Evolutionary conservation across 352 stramenopile genomes (phyloP).

Genomic region (Pythium guiyangense): DNA sequence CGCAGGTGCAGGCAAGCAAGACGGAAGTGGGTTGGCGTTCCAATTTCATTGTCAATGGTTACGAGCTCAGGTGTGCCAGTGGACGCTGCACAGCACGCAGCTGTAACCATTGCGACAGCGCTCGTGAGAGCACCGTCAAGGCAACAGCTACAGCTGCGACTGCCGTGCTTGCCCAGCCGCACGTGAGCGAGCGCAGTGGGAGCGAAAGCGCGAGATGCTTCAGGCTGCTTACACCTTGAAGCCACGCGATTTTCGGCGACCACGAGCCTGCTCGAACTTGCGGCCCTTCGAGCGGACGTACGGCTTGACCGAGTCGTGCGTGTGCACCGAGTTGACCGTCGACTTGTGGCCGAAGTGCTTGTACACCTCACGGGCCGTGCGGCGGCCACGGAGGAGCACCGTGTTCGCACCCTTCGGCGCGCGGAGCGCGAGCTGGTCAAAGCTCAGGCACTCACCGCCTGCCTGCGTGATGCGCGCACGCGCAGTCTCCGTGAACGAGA

Average conservation of each 20-base stretch:
- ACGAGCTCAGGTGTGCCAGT: conserved; percentile 3
- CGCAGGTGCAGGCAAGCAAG: neutral
- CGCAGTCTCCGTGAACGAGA: conserved; percentile 97
- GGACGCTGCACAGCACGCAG: neutral
- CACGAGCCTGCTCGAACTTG: conserved; percentile 99
- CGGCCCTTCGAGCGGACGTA: conserved; percentile 98
- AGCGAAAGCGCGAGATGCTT: conserved; percentile 2
- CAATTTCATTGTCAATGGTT: conserved; percentile 75
- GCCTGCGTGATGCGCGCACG: conserved; percentile 97
- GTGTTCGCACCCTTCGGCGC: conserved; percentile 98
- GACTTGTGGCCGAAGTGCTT: conserved; percentile 98
- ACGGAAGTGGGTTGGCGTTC: conserved; percentile 57
- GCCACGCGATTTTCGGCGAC: conserved; percentile 97
- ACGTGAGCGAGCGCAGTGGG: conserved; percentile 1
- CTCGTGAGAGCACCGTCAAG: too few species aligned
- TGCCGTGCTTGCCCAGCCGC: neutral
- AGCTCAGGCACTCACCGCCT: conserved; percentile 98
- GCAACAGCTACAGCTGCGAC: too few species aligned
- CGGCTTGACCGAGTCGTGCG: conserved; percentile 98
- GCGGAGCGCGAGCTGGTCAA: conserved; percentile 98
- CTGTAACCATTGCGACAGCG: neutral
- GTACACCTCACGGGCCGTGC: conserved; percentile 96
- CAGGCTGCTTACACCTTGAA: conserved; percentile 98
- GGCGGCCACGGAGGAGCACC: conserved; percentile 97
- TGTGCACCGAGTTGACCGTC: conserved; percentile 97